Conservation (phyloP, 352 stramenopile species). For the Detonula confervacea region DNA sequence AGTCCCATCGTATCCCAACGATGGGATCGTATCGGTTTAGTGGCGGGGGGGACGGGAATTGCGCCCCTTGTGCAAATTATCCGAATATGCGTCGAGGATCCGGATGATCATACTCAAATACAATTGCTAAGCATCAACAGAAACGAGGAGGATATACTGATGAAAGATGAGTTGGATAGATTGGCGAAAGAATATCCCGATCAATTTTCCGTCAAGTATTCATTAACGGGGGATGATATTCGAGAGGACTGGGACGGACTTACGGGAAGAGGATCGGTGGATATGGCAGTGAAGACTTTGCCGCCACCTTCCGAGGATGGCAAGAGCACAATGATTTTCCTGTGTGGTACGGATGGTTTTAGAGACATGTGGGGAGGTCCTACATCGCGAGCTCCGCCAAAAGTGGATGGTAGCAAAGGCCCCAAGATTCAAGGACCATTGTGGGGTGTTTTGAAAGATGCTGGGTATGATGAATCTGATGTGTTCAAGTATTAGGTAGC, state of each 20-base stretch:
- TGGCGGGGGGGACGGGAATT: slow-evolving; percentile 59
- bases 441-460: slow-evolving; percentile 38
- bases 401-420: slow-evolving; percentile 38
- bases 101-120: slow-evolving; percentile 18
- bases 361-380: slow-evolving; percentile 33
- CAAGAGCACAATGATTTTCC: slow-evolving; percentile 47
- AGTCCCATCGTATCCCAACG: slow-evolving; percentile 16
- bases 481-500: slow-evolving; percentile 53
- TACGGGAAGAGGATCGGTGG: slow-evolving; percentile 17
- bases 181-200: slow-evolving; percentile 39
- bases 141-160: slow-evolving; percentile 39
- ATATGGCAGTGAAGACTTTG: slow-evolving; percentile 19
- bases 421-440: slow-evolving; percentile 55
- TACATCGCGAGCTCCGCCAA: slow-evolving; percentile 14
- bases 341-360: slow-evolving; percentile 57
- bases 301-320: slow-evolving; percentile 20
- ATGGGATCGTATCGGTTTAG: slow-evolving; percentile 47
- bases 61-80: slow-evolving; percentile 52
- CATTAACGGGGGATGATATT: slow-evolving; percentile 27
- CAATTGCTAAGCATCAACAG: slow-evolving; percentile 41
- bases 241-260: slow-evolving; percentile 1
- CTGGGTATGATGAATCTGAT: slow-evolving; percentile 41
- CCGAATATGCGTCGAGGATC: slow-evolving; percentile 12
- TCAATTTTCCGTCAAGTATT: slow-evolving; percentile 42
- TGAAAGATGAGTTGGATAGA: slow-evolving; percentile 29